Evolutionary conservation across 2,329 filamentous ascomycete genomes (phyloP).

Genomic region (Ceratocystis ficicola): DNA sequence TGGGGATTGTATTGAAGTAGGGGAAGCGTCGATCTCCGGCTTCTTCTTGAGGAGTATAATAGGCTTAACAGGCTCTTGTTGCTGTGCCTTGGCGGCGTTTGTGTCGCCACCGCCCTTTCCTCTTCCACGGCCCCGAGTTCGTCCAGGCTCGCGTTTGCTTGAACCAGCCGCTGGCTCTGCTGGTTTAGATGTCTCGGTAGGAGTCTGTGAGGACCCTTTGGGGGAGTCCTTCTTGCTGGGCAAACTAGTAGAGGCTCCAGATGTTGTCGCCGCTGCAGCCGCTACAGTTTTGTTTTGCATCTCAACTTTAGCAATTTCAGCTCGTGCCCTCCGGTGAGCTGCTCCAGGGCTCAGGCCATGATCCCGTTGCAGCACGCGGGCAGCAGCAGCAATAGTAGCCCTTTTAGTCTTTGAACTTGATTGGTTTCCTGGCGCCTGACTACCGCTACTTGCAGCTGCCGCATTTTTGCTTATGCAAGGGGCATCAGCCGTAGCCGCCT

Average conservation of each 20-base stretch:
- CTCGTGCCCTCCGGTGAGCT: constrained; percentile 48
- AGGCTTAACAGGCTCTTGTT: constrained; percentile 26
- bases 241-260: constrained; percentile 9
- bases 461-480: constrained; percentile 31
- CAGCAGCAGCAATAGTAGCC: constrained; percentile 50
- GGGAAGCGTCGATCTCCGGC: constrained; percentile 25
- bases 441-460: constrained; percentile 26
- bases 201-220: not conserved
- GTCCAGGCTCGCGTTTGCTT: constrained; percentile 13
- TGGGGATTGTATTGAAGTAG: constrained; percentile 15
- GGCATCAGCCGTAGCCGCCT: constrained; percentile 38
- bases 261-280: too few relatives aligned
- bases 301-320: constrained; percentile 47
- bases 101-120: constrained; percentile 32
- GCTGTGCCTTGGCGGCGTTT: constrained; percentile 25
- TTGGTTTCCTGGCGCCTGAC: not conserved
- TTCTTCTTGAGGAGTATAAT: constrained; percentile 36
- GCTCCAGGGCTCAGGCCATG: constrained; percentile 52
- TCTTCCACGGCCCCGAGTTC: constrained; percentile 25
- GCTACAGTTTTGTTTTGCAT: constrained; percentile 32
- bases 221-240: constrained; percentile 6
- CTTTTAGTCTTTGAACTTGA: constrained; percentile 39
- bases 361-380: constrained; percentile 53
- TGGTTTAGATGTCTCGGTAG: constrained; percentile 17
- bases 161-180: constrained; percentile 11